Evolutionary conservation across 2,329 filamentous ascomycete genomes (phyloP), one percentile per base, ranked within the genome.

Genomic region (Cladophialophora yegresii): DNA sequence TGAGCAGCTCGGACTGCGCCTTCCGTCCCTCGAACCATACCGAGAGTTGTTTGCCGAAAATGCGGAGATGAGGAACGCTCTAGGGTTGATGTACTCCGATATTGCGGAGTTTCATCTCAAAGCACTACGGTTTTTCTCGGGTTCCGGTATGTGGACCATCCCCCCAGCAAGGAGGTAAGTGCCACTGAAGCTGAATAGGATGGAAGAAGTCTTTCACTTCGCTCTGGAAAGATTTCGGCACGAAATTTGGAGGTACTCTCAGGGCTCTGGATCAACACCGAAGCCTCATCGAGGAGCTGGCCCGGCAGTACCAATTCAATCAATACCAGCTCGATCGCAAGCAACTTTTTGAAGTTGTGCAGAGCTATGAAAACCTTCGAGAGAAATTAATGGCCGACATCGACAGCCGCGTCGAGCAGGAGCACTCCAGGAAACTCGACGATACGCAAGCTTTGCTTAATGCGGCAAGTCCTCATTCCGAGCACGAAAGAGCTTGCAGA

Each of bases 181-280:
- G 45, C 45, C 23, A 26, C 45, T 49, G n/a, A 49, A 20, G n/a
- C 23, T 2, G 45, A 2, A 26, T 22, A 49, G 28, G 16, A 20
- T 54, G 50, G 50, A 54, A 30, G 26, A 26, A 26, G 7, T 28
- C 50, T 10, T 75, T 74, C 49, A 55, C 63, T 2, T 67, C 71
- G 13, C 64, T 70, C n/a, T 74, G 73, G 72, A 62, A 67, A 47
- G 66, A 69, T 9, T 70, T 59, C 59, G 68, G 67, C 23, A 32
- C 69, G 30, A 65, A 63, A 33, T 65, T 71, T 32, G 36, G 57
- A 2, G 59, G 33, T 20, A 71, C 71, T 9, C 59, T 73, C 10
- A 57, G 60, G 7, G 69, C 70, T n/a, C 64, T 74, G 26, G 32
- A 36, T 16, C 50, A 54, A 10, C 69, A 70, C 40, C 60, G 58